These are phyloP conservation scores for Haplographium delicatum DNA, from an alignment of 495 filamentous ascomycete species.

Conservation along the genomic window DNA sequence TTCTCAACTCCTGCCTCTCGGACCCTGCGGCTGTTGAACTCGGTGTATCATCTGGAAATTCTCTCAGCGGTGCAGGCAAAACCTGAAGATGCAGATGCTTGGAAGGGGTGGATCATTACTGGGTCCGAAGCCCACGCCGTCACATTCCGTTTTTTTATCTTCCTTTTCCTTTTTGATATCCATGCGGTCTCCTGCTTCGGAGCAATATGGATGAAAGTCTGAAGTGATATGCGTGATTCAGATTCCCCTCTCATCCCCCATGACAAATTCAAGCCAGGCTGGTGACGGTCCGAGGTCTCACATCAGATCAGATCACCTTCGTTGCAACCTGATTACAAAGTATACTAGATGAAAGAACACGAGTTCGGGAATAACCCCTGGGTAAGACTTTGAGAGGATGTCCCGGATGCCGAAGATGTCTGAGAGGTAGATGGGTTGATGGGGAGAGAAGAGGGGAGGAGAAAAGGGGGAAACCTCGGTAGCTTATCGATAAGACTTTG, in stretches of 20 bases:
- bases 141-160: not conserved
- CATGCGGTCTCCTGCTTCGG: not conserved
- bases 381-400: too few relatives aligned
- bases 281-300: too few relatives aligned
- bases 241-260: not conserved
- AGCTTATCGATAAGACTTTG: slow-evolving; percentile 4
- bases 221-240: not conserved
- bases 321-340: too few relatives aligned
- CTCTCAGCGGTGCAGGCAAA: slow-evolving; percentile 6
- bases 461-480: not conserved
- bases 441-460: not conserved
- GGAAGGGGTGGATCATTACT: slow-evolving; percentile 2
- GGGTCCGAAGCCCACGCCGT: not conserved
- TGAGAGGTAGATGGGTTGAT: not conserved
- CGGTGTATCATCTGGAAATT: slow-evolving; percentile 6
- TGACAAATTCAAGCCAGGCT: not conserved
- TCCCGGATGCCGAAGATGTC: too few relatives aligned
- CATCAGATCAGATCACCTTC: too few relatives aligned
- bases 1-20: too few relatives aligned
- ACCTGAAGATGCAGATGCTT: not conserved
- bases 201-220: not conserved
- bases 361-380: too few relatives aligned
- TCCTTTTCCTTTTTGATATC: not conserved
- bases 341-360: too few relatives aligned
- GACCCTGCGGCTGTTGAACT: not conserved